A percentile compares a stretch with the other conserved stretches of the same genome.
phyloP scores from a whole-genome alignment of 768 basidiomycete genomes.

The Termitomyces sp. region DNA sequence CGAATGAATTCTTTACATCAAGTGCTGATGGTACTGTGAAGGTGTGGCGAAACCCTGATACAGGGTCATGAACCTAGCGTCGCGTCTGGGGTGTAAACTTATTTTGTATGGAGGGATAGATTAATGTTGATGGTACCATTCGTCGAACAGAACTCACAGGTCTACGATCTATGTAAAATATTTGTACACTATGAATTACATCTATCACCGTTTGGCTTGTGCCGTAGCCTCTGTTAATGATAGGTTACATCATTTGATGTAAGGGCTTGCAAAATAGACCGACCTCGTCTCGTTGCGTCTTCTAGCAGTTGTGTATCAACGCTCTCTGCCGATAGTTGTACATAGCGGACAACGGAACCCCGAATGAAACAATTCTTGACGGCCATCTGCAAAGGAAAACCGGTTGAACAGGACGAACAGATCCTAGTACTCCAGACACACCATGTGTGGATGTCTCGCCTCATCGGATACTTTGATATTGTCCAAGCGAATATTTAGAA shows the following conservation, averaged over 20 bases:
- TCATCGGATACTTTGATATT: slow-evolving; percentile 91
- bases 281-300: slow-evolving; percentile 95
- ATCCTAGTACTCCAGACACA: slow-evolving; percentile 23
- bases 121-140: slow-evolving; percentile 1
- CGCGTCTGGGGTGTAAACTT: neutral
- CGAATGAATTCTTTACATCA: slow-evolving; percentile 81
- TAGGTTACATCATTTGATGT: neutral
- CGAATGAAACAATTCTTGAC: slow-evolving; percentile 99
- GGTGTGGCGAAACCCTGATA: slow-evolving; percentile 64
- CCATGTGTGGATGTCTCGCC: slow-evolving; percentile 96
- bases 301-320: slow-evolving; percentile 95
- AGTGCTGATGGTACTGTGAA: slow-evolving; percentile 91
- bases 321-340: slow-evolving; percentile 85
- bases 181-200: slow-evolving; percentile 5
- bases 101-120: neutral
- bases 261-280: slow-evolving; percentile 8
- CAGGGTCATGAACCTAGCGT: slow-evolving; percentile 1
- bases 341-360: slow-evolving; percentile 96
- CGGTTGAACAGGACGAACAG: neutral
- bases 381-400: slow-evolving; percentile 63
- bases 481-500: slow-evolving; percentile 94
- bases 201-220: slow-evolving; percentile 34
- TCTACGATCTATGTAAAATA: slow-evolving; percentile 8
- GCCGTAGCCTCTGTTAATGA: slow-evolving; percentile 36
- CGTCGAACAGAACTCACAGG: slow-evolving; percentile 8